Base-by-base conservation (phyloP, 192 early-diverging fungal genomes). In the Phycomyces blakesleeanus region DNA sequence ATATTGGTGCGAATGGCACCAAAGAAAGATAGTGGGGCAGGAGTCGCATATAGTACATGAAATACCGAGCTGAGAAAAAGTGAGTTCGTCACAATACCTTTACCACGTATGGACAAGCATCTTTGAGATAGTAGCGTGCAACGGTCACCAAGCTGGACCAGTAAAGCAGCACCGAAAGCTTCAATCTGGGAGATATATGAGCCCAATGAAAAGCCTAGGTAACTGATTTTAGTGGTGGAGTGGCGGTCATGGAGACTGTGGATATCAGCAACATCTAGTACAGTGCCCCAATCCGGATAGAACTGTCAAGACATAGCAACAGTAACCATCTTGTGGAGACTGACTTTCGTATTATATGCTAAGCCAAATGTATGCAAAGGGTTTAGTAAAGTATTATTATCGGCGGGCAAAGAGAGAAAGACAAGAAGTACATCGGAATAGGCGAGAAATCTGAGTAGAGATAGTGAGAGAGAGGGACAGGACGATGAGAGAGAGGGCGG, bases 341-440 rank as follows among this genome's bases (percentile, higher is more conserved):
- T 74, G 10, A 74, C 25, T 21, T 57, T 63, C 1, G 62, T 57
- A 20, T 74, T 74, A 0, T 61, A 57, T 6, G 53, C 59, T 8
- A 34, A 0, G 4, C 39, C 7, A 42, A 68, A 74, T 20, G 9
- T 50, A 0, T 12, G 10, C 0, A 68, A 20, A 10, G 27, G 1
- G 2, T 25, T 0, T 1, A 52, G 27, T 0, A 74, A 55, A 14
- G 15, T 3, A 0, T 5, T 24, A 50, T 51, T 66, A 22, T 74
- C 67, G 1, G 53, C 5, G 2, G 22, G 3, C 0, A 38, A 38
- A 12, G 22, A 9, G n/a, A 69, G 27, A 12, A 57, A 55, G 21
- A 51, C 21, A 1, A 63, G 21, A 26, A 59, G 34, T 55, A 69
- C 73, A 38, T 75, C 67, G 1, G 67, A 67, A 27, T 67, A 67